A percentile compares a stretch with the other conserved stretches of the same genome.
phyloP scores from a whole-genome alignment of 169 alveolate genomes.

The Plasmodium gonderi region DNA sequence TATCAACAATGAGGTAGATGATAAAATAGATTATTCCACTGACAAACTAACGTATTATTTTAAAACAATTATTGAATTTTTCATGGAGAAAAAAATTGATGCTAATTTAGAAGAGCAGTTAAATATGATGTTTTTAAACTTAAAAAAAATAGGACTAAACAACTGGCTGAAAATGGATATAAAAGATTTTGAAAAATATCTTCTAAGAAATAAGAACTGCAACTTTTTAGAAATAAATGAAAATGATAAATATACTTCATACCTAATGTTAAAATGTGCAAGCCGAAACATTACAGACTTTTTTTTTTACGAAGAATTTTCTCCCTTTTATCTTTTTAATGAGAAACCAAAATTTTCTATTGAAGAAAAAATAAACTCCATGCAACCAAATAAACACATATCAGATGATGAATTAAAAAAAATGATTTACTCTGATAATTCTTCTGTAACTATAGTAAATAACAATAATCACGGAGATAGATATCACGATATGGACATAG shows the following conservation, averaged over 20 bases:
- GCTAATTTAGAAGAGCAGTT: conserved; percentile 62
- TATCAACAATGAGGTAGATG: neutral
- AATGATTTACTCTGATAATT: conserved; percentile 38
- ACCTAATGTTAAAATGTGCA: conserved; percentile 69
- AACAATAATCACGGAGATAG: neutral
- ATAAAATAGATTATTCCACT: conserved; percentile 39
- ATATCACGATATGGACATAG: conserved; percentile 64
- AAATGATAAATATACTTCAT: conserved; percentile 38
- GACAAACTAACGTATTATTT: conserved; percentile 42
- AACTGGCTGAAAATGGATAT: conserved; percentile 71
- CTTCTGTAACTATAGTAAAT: conserved; percentile 20
- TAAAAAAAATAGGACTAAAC: conserved; percentile 68
- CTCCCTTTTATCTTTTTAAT: conserved; percentile 72
- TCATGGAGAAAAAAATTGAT: conserved; percentile 53
- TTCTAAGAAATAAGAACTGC: conserved; percentile 55
- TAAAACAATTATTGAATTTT: conserved; percentile 62
- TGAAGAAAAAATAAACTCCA: conserved; percentile 39
- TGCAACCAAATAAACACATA: conserved; percentile 66
- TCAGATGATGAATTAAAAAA: conserved; percentile 68
- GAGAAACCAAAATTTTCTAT: conserved; percentile 64
- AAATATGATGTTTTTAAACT: conserved; percentile 68
- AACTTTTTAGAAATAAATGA: conserved; percentile 48
- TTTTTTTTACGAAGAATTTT: conserved; percentile 67
- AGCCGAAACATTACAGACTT: conserved; percentile 71
- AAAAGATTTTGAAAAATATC: conserved; percentile 67